Evolutionary conservation across 2,329 filamentous ascomycete genomes (phyloP).

Genomic region (Cladosporium austrohemisphaericum): DNA sequence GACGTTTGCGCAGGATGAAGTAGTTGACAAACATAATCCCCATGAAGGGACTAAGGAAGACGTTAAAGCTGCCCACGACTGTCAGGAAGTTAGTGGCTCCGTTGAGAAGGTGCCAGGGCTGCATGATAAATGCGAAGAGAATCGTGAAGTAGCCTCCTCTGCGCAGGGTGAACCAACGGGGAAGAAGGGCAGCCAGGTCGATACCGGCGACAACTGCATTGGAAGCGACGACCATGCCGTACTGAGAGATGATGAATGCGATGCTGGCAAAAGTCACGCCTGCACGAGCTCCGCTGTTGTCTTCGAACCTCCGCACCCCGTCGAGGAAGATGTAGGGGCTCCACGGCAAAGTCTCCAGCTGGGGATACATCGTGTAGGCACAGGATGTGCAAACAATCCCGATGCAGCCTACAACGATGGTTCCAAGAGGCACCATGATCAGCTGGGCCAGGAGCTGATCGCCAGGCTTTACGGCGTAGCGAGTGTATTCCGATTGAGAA

Average conservation of each 20-base stretch:
- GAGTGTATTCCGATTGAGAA: too few species aligned
- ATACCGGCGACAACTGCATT: slow-evolving; percentile 41
- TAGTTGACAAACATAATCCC: slow-evolving; percentile 41
- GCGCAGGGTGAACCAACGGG: slow-evolving; percentile 41
- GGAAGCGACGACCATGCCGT: slow-evolving; percentile 27
- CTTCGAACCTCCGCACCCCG: not conserved
- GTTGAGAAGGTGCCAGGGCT: slow-evolving; percentile 43
- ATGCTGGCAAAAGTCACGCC: not conserved
- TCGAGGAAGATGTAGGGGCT: not conserved
- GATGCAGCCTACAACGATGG: too few species aligned
- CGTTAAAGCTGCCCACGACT: slow-evolving; percentile 40
- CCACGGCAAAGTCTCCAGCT: not conserved
- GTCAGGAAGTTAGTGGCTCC: slow-evolving; percentile 40
- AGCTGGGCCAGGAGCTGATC: too few species aligned
- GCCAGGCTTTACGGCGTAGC: too few species aligned
- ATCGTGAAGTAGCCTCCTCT: slow-evolving; percentile 40
- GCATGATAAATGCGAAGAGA: slow-evolving; percentile 33
- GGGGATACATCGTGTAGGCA: not conserved
- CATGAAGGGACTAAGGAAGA: slow-evolving; percentile 42
- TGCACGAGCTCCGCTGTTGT: not conserved
- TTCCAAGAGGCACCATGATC: too few species aligned
- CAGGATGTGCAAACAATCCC: not conserved
- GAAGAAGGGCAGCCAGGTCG: slow-evolving; percentile 41
- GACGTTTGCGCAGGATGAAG: slow-evolving; percentile 30
- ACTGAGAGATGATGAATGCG: not conserved